Evolutionary conservation across 495 filamentous ascomycete species (phyloP).

Genomic region (Penicillium pulvis): DNA sequence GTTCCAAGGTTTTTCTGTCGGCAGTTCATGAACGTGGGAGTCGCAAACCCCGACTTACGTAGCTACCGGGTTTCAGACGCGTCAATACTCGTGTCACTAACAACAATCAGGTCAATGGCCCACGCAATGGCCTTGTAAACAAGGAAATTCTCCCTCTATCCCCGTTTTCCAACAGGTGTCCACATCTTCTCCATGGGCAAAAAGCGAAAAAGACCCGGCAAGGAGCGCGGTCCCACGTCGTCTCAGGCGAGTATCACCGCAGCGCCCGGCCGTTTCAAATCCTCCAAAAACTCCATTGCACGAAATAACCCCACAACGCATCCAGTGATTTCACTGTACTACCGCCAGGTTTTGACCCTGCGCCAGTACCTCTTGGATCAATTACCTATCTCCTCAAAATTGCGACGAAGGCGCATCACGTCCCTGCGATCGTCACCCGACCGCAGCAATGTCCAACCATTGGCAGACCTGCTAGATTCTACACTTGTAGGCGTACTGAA

Average conservation of each 20-base stretch:
- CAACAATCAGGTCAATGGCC: background rate
- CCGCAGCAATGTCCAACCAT: conserved; percentile 5
- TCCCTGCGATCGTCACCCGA: conserved; percentile 26
- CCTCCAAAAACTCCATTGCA: conserved; percentile 10
- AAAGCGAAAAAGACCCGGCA: conserved; percentile 47
- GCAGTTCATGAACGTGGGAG: background rate
- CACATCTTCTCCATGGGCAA: conserved; percentile 35
- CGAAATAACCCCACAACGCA: conserved; percentile 41
- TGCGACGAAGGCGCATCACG: conserved; percentile 50
- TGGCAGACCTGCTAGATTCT: conserved; percentile 64
- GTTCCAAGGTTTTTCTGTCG: background rate
- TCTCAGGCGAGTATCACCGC: conserved; percentile 24
- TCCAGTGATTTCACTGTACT: conserved; percentile 75
- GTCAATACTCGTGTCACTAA: conserved; percentile 1
- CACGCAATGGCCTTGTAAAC: background rate
- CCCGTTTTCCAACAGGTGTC: background rate
- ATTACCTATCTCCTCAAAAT: conserved; percentile 55
- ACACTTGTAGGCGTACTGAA: conserved; percentile 63
- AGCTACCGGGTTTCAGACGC: background rate
- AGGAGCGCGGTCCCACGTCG: conserved; percentile 25
- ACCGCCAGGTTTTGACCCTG: conserved; percentile 65
- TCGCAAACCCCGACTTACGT: background rate
- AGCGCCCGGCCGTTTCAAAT: conserved; percentile 23
- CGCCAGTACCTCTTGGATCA: conserved; percentile 67
- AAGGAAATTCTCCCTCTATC: background rate